Base-by-base conservation (phyloP, 768 basidiomycete species). In the Podaxis pistillaris region DNA sequence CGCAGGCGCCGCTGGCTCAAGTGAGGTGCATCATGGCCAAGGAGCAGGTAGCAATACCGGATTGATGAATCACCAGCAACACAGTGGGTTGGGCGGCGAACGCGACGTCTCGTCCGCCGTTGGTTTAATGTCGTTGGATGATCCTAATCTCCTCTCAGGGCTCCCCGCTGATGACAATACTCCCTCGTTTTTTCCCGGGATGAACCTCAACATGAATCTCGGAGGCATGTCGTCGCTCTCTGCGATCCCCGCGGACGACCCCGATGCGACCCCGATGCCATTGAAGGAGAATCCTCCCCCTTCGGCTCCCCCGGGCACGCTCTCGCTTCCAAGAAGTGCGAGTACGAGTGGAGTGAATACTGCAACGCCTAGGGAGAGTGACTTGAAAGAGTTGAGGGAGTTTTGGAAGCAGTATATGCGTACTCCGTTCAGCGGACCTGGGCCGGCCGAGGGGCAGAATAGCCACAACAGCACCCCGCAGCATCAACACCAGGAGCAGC, bases 361-460 rank as follows among this genome's bases (percentile, higher is more conserved):
- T 3, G 55, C 65, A 19, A 69, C 70, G 30, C 68, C 70, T 2
- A 66, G 67, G 3, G 72, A 73, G 55, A 62, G 58, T 36, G 76
- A 75, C 28, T 64, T 66, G 56, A 75, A 79, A 56, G 87, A 90
- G 66, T 68, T 90, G 69, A 77, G 81, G 53, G 87, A 90, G 58
- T 85, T 90, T 65, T 92, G 90, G 90, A 90, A 81, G 72, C 78
- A 85, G 65, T 92, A 87, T 67, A 80, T 92, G 76, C 81, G 85
- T 41, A 91, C 89, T 22, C 90, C 90, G 26, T 70, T 87, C 7
- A 76, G 72, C 58, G 79, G 78, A 1, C 73, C 75, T 33, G 73
- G 68, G n/a, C 66, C 64, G 17, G 67, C 63, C 17, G 57, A 64
- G 59, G 60, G 68, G 41, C 59, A 24, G 44, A 33, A 41, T n/a